A percentile compares a stretch with the other conserved stretches of the same genome.
Evolutionary conservation across 768 basidiomycete species (phyloP).

Genomic region (Boletus rex-veris): DNA sequence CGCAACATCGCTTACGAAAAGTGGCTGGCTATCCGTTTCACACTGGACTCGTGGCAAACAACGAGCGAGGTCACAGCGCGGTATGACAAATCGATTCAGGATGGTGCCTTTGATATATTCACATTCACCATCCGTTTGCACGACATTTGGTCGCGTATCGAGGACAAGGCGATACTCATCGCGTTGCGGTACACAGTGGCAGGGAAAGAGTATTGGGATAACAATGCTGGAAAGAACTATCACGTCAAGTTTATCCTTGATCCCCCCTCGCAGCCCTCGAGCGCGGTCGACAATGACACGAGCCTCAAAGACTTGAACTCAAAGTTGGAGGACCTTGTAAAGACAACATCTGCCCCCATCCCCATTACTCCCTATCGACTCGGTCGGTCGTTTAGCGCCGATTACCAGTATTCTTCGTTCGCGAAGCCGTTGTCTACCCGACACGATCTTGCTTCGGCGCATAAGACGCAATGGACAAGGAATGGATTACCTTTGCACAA

Average conservation of each 20-base stretch:
- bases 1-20: conserved; percentile 87
- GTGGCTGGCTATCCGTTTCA: conserved; percentile 85
- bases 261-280: conserved; percentile 23
- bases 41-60: conserved; percentile 94
- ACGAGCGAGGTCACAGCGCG: conserved; percentile 87
- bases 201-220: conserved; percentile 89
- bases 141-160: conserved; percentile 72
- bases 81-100: conserved; percentile 45
- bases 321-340: conserved; percentile 64
- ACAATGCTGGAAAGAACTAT: conserved; percentile 79
- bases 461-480: conserved; percentile 37
- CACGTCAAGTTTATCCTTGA: conserved; percentile 55
- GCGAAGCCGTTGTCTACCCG: conserved; percentile 46
- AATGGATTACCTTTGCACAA: not conserved
- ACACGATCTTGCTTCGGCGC: conserved; percentile 55
- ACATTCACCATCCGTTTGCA: conserved; percentile 70
- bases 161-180: conserved; percentile 78
- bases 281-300: conserved; percentile 37
- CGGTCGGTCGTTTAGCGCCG: conserved; percentile 29
- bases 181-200: conserved; percentile 70
- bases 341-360: conserved; percentile 24
- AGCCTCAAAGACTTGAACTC: conserved; percentile 59
- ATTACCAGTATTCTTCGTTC: conserved; percentile 19
- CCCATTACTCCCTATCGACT: conserved; percentile 11
- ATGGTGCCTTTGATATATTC: conserved; percentile 63